Conservation (phyloP, 139 green algal genomes). For the Chlorella sorokiniana region DNA sequence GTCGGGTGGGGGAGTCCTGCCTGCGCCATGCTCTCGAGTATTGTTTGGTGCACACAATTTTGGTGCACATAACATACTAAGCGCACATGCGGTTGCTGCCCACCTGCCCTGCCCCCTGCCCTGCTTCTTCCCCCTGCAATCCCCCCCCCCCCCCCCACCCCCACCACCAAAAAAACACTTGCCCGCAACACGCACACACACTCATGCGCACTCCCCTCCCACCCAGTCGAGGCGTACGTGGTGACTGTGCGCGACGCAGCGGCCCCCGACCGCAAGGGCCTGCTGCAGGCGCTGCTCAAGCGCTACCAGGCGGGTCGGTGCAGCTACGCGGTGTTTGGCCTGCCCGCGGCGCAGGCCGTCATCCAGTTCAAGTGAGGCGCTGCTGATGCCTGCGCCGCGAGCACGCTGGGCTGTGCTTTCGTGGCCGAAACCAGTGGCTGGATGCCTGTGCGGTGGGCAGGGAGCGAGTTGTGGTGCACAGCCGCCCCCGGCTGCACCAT, state of each 20-base stretch:
- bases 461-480: too few relatives aligned
- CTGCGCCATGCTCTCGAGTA: too few relatives aligned
- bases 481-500: neutral
- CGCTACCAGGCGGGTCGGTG: slow-evolving; percentile 47
- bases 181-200: neutral
- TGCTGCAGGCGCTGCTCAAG: slow-evolving; percentile 60
- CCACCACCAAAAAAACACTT: neutral
- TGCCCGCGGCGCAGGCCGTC: slow-evolving; percentile 38
- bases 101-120: too few relatives aligned
- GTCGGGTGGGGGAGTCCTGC: too few relatives aligned
- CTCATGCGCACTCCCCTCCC: neutral
- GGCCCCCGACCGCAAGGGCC: slow-evolving; percentile 44
- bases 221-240: slow-evolving; percentile 62
- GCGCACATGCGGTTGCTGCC: too few relatives aligned
- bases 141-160: neutral
- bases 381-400: too few relatives aligned
- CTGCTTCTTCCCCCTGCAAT: neutral
- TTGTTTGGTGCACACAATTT: too few relatives aligned
- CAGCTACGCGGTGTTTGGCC: slow-evolving; percentile 29
- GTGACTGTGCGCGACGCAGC: slow-evolving; percentile 64
- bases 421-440: too few relatives aligned
- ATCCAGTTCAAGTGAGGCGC: slow-evolving; percentile 30
- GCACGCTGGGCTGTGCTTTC: too few relatives aligned
- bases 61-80: too few relatives aligned
- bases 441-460: too few relatives aligned